These are phyloP conservation scores for Globisporangium acanthophoron DNA, from an alignment of 352 stramenopile species.

Conservation along the genomic window DNA sequence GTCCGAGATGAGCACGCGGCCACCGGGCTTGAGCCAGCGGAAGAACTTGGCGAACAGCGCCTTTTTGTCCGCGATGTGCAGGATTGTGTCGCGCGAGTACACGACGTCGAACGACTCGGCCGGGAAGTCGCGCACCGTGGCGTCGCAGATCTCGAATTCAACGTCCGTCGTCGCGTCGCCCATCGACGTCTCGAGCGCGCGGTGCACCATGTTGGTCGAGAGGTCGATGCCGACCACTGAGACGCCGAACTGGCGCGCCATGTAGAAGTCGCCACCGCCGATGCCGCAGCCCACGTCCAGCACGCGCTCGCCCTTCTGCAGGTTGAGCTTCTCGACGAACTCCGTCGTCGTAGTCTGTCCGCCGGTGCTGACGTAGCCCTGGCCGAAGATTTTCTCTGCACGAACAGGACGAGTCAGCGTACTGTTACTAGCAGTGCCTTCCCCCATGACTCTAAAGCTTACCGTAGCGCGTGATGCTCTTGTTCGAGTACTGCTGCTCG, in stretches of 20 bases:
- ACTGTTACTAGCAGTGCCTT: too few species aligned
- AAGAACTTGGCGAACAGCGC: constrained; percentile 38
- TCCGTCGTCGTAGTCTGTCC: constrained; percentile 62
- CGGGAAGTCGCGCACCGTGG: constrained; percentile 49
- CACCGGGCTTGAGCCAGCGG: constrained; percentile 35
- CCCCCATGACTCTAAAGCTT: not conserved
- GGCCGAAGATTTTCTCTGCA: constrained; percentile 64
- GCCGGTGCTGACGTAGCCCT: constrained; percentile 67
- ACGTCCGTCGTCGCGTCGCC: constrained; percentile 35
- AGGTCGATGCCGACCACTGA: constrained; percentile 71
- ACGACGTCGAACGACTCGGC: constrained; percentile 57
- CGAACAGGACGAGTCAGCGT: not conserved
- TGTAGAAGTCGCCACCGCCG: constrained; percentile 87
- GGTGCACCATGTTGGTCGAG: constrained; percentile 74
- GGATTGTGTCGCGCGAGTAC: constrained; percentile 43
- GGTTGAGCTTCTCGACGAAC: constrained; percentile 60
- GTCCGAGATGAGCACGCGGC: constrained; percentile 41
- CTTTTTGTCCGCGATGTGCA: constrained; percentile 38
- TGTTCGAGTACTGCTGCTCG: constrained; percentile 62
- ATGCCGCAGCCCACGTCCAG: constrained; percentile 90
- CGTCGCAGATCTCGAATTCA: constrained; percentile 72
- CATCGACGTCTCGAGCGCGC: constrained; percentile 61
- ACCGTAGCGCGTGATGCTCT: constrained; percentile 61
- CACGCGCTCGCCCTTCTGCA: constrained; percentile 60
- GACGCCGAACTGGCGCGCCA: constrained; percentile 86